Evolutionary conservation across 768 basidiomycete genomes (phyloP).

Genomic region (Phylloporus sp.): DNA sequence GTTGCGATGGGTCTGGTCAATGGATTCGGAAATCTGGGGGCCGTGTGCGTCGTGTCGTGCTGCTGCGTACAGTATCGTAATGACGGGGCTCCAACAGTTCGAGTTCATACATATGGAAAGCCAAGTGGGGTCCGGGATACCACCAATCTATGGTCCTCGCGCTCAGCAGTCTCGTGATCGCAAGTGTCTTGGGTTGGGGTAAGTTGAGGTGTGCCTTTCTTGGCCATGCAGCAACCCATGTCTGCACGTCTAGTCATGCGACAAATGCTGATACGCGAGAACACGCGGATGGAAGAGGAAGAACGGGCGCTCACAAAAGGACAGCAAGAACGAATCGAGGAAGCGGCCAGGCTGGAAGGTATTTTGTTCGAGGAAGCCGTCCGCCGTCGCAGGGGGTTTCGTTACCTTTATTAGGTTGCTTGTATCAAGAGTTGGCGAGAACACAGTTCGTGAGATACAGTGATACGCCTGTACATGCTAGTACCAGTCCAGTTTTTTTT

Average conservation of each 20-base stretch:
- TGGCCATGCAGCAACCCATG: background rate
- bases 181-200: constrained; percentile 33
- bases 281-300: constrained; percentile 45
- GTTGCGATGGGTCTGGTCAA: constrained; percentile 62
- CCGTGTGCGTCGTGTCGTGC: constrained; percentile 38
- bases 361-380: constrained; percentile 57
- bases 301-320: constrained; percentile 42
- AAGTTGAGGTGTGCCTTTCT: background rate
- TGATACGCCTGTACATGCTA: no score
- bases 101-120: constrained; percentile 58
- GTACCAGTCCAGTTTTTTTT: no score
- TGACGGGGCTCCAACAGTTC: constrained; percentile 34
- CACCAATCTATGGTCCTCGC: constrained; percentile 58
- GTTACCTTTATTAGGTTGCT: constrained; percentile 58
- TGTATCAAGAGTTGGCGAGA: no score
- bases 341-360: constrained; percentile 55
- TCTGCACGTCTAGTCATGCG: constrained; percentile 35
- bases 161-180: constrained; percentile 30
- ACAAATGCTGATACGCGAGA: constrained; percentile 43
- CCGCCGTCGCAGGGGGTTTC: constrained; percentile 50
- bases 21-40: constrained; percentile 52
- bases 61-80: background rate
- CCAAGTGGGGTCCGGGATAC: constrained; percentile 57
- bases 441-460: no score
- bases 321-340: constrained; percentile 47